phyloP scores from a whole-genome alignment of 495 filamentous ascomycete genomes.

The Neohortaea acidophila region DNA sequence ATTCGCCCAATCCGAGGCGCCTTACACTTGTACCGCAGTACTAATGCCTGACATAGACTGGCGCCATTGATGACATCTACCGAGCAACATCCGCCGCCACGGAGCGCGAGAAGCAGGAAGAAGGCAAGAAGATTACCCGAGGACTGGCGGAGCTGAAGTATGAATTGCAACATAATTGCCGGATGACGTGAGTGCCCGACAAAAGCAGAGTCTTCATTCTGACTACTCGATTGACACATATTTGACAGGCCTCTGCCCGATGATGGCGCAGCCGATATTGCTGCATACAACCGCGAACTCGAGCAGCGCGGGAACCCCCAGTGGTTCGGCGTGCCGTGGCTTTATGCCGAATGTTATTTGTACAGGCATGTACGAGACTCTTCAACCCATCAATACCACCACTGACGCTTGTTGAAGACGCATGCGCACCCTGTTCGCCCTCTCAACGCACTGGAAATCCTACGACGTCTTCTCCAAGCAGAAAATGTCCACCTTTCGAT shows the following conservation, averaged over 20 bases:
- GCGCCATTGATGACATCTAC: constrained; percentile 88
- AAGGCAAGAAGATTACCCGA: constrained; percentile 76
- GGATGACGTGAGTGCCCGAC: constrained; percentile 48
- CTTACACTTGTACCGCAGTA: not conserved
- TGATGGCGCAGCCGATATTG: constrained; percentile 64
- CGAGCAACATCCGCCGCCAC: constrained; percentile 47
- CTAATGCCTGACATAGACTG: constrained; percentile 43
- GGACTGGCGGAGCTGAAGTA: constrained; percentile 78
- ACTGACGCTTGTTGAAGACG: constrained; percentile 31
- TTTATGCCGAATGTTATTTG: constrained; percentile 87
- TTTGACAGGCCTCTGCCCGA: constrained; percentile 57
- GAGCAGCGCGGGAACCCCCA: constrained; percentile 52
- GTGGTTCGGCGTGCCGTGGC: constrained; percentile 78
- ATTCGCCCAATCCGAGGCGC: constrained; percentile 23
- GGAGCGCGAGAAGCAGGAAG: constrained; percentile 48
- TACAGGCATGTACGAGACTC: constrained; percentile 43
- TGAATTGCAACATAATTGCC: constrained; percentile 80
- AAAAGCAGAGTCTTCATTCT: too few relatives aligned
- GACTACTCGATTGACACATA: not conserved
- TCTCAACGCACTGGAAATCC: constrained; percentile 70
- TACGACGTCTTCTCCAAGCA: constrained; percentile 88
- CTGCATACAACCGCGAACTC: constrained; percentile 77
- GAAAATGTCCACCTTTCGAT: constrained; percentile 85
- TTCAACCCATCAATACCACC: not conserved
- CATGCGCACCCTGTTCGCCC: constrained; percentile 56